These are phyloP conservation scores for Penicillium sclerotiorum DNA, from an alignment of 2,329 filamentous ascomycete species.

Conservation along the genomic window DNA sequence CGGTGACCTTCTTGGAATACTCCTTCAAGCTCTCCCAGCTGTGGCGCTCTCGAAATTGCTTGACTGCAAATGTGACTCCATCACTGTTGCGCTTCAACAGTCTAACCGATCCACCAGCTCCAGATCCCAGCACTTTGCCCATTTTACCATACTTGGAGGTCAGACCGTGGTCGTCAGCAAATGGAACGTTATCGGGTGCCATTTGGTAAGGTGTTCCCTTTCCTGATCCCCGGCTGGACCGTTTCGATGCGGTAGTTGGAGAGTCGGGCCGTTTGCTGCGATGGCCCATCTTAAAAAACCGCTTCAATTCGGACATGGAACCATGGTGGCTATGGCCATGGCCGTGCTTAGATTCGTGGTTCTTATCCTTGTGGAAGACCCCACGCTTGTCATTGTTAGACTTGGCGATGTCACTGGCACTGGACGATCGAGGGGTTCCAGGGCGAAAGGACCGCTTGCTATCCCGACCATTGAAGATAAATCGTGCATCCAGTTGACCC, in stretches of 20 bases:
- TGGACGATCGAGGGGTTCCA: conserved; percentile 51
- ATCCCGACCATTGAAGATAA: conserved; percentile 80
- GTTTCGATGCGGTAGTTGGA: conserved; percentile 62
- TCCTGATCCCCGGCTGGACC: conserved; percentile 54
- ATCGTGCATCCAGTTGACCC: conserved; percentile 74
- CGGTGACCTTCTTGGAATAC: conserved; percentile 97
- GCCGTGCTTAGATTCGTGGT: conserved; percentile 50
- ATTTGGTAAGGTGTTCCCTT: conserved; percentile 59
- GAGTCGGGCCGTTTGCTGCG: conserved; percentile 68
- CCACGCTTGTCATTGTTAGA: conserved; percentile 54
- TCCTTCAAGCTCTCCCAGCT: conserved; percentile 92
- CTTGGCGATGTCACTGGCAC: conserved; percentile 43
- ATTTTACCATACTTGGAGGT: conserved; percentile 94
- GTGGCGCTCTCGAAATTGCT: conserved; percentile 91
- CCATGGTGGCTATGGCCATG: conserved; percentile 58
- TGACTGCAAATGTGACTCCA: conserved; percentile 92
- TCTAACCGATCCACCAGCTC: conserved; percentile 90
- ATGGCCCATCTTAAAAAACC: conserved; percentile 83
- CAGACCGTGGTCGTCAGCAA: conserved; percentile 90
- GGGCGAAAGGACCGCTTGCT: conserved; percentile 57
- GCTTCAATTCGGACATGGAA: conserved; percentile 92
- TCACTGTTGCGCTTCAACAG: conserved; percentile 93
- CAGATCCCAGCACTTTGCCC: conserved; percentile 88
- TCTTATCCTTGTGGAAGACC: conserved; percentile 58
- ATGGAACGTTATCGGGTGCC: conserved; percentile 65